These are phyloP conservation scores for Eucalyptus sp. DNA, from an alignment of 345 rosid genomes.

Conservation along the genomic window DNA sequence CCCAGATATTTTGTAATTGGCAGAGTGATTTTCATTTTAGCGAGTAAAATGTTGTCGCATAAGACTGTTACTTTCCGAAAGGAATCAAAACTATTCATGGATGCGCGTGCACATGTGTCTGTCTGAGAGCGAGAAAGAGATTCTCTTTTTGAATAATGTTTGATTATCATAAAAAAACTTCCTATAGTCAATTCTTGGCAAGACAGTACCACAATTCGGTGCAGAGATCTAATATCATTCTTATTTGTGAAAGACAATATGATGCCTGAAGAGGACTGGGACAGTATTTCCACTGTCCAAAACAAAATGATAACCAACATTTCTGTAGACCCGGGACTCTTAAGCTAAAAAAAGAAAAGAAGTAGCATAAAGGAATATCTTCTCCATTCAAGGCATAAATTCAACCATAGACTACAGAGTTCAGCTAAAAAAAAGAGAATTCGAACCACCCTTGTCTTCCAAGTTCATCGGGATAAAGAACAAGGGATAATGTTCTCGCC, in stretches of 20 bases:
- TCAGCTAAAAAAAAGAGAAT: not conserved
- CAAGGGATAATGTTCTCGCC: not conserved
- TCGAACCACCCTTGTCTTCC: not conserved
- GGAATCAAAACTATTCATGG: fast-evolving
- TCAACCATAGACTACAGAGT: not conserved
- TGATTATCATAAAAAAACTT: not conserved
- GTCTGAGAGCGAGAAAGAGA: not conserved
- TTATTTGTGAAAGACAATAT: not conserved
- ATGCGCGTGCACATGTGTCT: fast-evolving
- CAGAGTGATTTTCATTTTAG: not conserved
- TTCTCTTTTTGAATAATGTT: not conserved
- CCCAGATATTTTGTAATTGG: not conserved
- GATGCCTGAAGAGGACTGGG: not conserved
- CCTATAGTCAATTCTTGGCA: not conserved
- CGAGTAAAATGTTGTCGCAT: fast-evolving
- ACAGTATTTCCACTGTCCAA: too few relatives aligned
- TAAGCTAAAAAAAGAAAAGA: not conserved
- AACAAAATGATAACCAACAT: not conserved
- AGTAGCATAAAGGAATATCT: not conserved
- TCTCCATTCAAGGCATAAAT: not conserved
- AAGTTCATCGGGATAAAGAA: not conserved
- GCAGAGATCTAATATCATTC: not conserved
- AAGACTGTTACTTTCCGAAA: not conserved
- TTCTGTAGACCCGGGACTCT: not conserved
- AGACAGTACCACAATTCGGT: not conserved